Base-by-base conservation (phyloP, 148 eudicot species). In the Camellia sinensis region DNA sequence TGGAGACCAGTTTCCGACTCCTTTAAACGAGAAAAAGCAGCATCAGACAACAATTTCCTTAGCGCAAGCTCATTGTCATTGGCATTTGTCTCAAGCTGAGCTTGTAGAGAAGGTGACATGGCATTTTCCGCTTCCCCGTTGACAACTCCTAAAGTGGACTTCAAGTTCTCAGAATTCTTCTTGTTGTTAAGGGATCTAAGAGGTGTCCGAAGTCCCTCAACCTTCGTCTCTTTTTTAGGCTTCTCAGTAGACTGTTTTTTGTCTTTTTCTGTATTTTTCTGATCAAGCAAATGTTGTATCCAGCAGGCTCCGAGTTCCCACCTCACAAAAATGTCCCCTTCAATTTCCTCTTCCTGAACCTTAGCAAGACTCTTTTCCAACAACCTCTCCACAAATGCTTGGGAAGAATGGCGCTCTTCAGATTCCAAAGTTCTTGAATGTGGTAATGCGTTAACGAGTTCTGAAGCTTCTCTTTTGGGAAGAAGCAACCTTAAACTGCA, bases 231-330 rank as follows among this genome's bases (percentile, higher is more conserved):
- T 80, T 90, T 92, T 76, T 94, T 94, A 54, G 82, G 73, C 86
- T 97, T 97, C 81, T 90, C 91, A 85, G 53, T 61, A 80, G 98
- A 82, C 21, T 83, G 74, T 81, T 92, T 94, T 87, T 92, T 97
- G 68, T 92, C 98, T 79, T 97, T 97, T 71, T 92, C 99, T 62
- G 92, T 50, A 80, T 82, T 91, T 46, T 91, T 92, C 84, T 97
- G 96, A 82, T 97, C 99, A 85, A 94, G 98, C 81, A 97, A 88
- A 87, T 97, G 99, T 77, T 97, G 99, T 80, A 97, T 87, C 99
- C 99, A 97, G 83, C 99, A 97, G 73, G 98, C 99, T 83, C 99
- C 99, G 67, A 97, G 91, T 88, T 97, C 99, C 99, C 99, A 97
- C 91, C 99, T 91, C 78, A 89, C 85, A 60, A 89, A 91, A 79